Base-by-base conservation (phyloP, 2,329 filamentous ascomycete species). In the Colletotrichum theobromicola region DNA sequence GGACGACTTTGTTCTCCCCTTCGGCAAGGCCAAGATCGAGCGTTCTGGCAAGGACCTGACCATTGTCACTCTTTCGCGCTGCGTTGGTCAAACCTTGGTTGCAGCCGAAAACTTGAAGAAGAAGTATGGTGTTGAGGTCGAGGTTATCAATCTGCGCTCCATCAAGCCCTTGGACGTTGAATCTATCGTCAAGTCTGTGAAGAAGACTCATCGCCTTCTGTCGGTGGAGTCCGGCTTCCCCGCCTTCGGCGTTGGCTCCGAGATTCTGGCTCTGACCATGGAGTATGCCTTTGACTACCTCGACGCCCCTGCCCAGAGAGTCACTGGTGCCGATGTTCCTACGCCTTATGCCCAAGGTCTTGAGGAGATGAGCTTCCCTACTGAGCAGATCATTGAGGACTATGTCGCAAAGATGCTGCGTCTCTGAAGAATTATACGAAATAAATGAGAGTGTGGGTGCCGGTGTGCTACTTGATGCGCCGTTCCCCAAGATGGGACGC, bases 1-100 rank as follows among this genome's bases (percentile, higher is more conserved):
- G 87, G 94, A 95, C 84, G 97, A 99, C 87, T 99, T 98, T 81
- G 96, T 99, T 80, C 87, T 99, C 80, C 97, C 97, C 79, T 95
- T 99, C 84, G 97, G 97, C 85, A 99, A 99, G 90, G 97, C 97
- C 86, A 99, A 99, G 93, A 94, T 99, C 83, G 97, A 99, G 90
- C 96, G 97, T 81, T 89, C 93, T 76, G 97, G 97, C 86, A 98
- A 96, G 88, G 97, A 99, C 84, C 88, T 99, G 79, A 99, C 97
- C 82, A 95, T 99, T 77, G 96, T 99, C 77, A 93, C 96, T 65
- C 91, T 98, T 76, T 98, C 97, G 78, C 95, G 97, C 84, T 98
- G 95, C 84, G 97, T 99, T 77, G 97, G 97, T 78, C 96, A 98
- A 87, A 94, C 94, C 77, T 90, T 99, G 74, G 88, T 92, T 65